Conservation (phyloP, 2,329 filamentous ascomycete genomes). For the Dothidotthia symphoricarpi region DNA sequence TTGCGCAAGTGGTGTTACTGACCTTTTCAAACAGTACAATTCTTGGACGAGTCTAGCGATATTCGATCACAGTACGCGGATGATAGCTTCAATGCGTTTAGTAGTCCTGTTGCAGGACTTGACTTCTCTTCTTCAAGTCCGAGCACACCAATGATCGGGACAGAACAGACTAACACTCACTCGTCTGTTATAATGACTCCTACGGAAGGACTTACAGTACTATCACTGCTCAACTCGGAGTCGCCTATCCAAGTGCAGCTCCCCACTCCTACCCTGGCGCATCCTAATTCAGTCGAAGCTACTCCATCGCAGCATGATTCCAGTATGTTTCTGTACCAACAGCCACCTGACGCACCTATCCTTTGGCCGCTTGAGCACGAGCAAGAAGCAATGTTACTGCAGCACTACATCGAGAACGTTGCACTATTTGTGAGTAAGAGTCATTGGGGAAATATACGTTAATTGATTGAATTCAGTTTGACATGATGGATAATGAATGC, state of each 20-base stretch:
- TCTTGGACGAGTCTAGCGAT: conserved; percentile 38
- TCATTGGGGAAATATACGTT: too few relatives aligned
- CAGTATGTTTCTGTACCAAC: conserved; percentile 32
- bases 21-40: conserved; percentile 31
- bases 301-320: conserved; percentile 10
- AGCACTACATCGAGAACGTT: conserved; percentile 40
- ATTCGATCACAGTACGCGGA: conserved; percentile 33
- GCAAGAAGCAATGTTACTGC: conserved; percentile 39
- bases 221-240: conserved; percentile 37
- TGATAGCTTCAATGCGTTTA: conserved; percentile 18
- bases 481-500: conserved; percentile 36
- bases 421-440: conserved; percentile 33
- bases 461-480: conserved; percentile 25
- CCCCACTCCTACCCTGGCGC: conserved; percentile 15
- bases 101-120: conserved; percentile 9
- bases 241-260: conserved; percentile 23
- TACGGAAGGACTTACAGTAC: conserved; percentile 33
- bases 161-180: conserved; percentile 17
- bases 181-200: conserved; percentile 21
- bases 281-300: conserved; percentile 3
- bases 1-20: too few relatives aligned
- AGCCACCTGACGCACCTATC: conserved; percentile 29
- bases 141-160: conserved; percentile 10
- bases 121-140: conserved; percentile 17
- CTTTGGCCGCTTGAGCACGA: conserved; percentile 39